Evolutionary conservation across 495 filamentous ascomycete genomes (phyloP), one percentile per base, ranked within the genome.

Genomic region (Penicillium argentinense): DNA sequence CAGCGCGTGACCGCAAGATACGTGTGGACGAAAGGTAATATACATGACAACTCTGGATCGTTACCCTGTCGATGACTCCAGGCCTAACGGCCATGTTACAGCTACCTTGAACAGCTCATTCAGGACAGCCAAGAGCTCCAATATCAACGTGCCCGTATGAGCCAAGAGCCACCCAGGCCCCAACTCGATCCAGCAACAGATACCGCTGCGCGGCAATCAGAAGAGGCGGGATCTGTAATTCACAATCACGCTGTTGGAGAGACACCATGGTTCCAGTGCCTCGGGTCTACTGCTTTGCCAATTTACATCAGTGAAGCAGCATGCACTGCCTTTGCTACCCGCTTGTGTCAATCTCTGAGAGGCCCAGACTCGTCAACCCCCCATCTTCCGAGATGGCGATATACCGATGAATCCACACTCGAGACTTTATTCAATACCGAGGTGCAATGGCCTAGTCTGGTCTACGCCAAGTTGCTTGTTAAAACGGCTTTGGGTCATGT

Each of bases 281-380:
- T 68, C 21, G 58, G 62, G 32, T 49, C 61, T 3, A 62, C 62
- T 3, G 47, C 55, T 37, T 57, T 62, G 5, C 69, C 69, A 14
- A 56, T 68, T 12, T 69, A 66, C 28, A 60, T 68, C 28, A 61
- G 64, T 6, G 67, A 73, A 44, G 69, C 66, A 9, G 59, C 67
- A 17, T 67, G 66, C 30, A 60, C 63, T 5, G 67, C 66, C 4
- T 71, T 73, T 53, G 67, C 67, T 3, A 69, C 66, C 2, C 64
- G 62, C 16, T 57, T 73, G 38, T 66, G 66, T 14, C 64, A 63
- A 33, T 67, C 54, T 17, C 39, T 73, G 13, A 61, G 63, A 30
- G 53, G 47, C 0, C 59, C 45, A 40, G 60, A 59, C 36, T 48
- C 60, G n/a, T 51, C 60, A 14, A 45, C 53, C 3, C 59, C 62